Conservation (phyloP, 192 early-diverging fungal genomes). For the Coemansia sp. region DNA sequence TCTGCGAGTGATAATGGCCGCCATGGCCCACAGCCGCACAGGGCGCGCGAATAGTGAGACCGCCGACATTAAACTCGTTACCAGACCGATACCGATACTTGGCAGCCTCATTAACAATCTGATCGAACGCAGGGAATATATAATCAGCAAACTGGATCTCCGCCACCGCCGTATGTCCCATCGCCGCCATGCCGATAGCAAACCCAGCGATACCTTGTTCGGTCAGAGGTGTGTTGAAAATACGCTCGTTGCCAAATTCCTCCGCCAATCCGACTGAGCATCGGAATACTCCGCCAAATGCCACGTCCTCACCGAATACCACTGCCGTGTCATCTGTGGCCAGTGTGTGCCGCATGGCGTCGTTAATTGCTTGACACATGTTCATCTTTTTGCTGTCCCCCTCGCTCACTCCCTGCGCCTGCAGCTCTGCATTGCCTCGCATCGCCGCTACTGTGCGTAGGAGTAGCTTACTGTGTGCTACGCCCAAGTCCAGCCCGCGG, state of each 20-base stretch:
- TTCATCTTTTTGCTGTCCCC: slow-evolving; percentile 78
- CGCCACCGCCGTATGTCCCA: slow-evolving; percentile 95
- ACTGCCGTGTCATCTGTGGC: slow-evolving; percentile 88
- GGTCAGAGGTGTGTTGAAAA: slow-evolving; percentile 96
- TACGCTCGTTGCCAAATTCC: slow-evolving; percentile 88
- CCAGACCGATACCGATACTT: slow-evolving; percentile 97
- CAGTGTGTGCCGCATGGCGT: slow-evolving; percentile 88
- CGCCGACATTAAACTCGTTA: slow-evolving; percentile 87
- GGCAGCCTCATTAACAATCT: slow-evolving; percentile 96
- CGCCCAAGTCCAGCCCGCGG: slow-evolving; percentile 82
- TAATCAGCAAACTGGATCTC: slow-evolving; percentile 99
- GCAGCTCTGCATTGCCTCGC: slow-evolving; percentile 71
- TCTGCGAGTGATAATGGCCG: slow-evolving; percentile 95
- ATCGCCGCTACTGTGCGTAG: slow-evolving; percentile 73
- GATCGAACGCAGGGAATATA: slow-evolving; percentile 97
- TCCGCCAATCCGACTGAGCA: slow-evolving; percentile 89
- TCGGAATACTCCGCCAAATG: slow-evolving; percentile 97
- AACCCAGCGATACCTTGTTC: slow-evolving; percentile 98
- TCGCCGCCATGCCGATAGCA: slow-evolving; percentile 91
- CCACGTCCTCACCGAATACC: slow-evolving; percentile 97
- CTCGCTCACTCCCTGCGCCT: slow-evolving; percentile 59
- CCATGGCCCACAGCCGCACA: slow-evolving; percentile 96
- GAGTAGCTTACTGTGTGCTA: slow-evolving; percentile 79
- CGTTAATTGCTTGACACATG: slow-evolving; percentile 92
- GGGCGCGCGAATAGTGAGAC: slow-evolving; percentile 89